phyloP scores from a whole-genome alignment of 768 basidiomycete genomes.

The Lactarius tabidus region DNA sequence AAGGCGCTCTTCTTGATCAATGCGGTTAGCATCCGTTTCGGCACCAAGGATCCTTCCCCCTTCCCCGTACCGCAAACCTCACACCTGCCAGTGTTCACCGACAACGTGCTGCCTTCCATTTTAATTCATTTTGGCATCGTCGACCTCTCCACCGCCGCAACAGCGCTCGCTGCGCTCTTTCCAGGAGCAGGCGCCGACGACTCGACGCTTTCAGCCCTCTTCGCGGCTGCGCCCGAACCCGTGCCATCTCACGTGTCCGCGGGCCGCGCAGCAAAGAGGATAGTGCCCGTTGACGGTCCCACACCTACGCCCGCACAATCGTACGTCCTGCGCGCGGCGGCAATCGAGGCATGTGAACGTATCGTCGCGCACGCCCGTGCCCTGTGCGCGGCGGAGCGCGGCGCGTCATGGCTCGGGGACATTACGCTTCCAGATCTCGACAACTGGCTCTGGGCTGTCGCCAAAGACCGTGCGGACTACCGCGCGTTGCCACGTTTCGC shows the following conservation, averaged over 20 bases:
- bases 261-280: slow-evolving; percentile 20
- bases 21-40: slow-evolving; percentile 64
- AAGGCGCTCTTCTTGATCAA: slow-evolving; percentile 83
- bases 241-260: slow-evolving; percentile 18
- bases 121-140: slow-evolving; percentile 74
- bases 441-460: slow-evolving; percentile 79
- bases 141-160: slow-evolving; percentile 47
- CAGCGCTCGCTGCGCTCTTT: slow-evolving; percentile 45
- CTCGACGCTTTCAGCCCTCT: slow-evolving; percentile 38
- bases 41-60: slow-evolving; percentile 44
- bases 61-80: slow-evolving; percentile 62
- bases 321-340: slow-evolving; percentile 71
- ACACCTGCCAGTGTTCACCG: slow-evolving; percentile 64
- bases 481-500: slow-evolving; percentile 62
- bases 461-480: slow-evolving; percentile 75
- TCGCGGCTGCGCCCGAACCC: slow-evolving; percentile 33
- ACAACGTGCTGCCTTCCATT: slow-evolving; percentile 82
- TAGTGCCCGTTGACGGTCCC: slow-evolving; percentile 45
- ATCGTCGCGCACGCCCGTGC: slow-evolving; percentile 54
- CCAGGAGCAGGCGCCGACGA: slow-evolving; percentile 41
- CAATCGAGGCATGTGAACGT: slow-evolving; percentile 72
- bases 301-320: slow-evolving; percentile 56
- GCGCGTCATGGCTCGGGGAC: slow-evolving; percentile 46
- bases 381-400: slow-evolving; percentile 30
- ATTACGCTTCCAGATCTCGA: slow-evolving; percentile 62